These are phyloP conservation scores for Verticillium longisporum DNA, from an alignment of 2,329 filamentous ascomycete genomes.

Conservation along the genomic window DNA sequence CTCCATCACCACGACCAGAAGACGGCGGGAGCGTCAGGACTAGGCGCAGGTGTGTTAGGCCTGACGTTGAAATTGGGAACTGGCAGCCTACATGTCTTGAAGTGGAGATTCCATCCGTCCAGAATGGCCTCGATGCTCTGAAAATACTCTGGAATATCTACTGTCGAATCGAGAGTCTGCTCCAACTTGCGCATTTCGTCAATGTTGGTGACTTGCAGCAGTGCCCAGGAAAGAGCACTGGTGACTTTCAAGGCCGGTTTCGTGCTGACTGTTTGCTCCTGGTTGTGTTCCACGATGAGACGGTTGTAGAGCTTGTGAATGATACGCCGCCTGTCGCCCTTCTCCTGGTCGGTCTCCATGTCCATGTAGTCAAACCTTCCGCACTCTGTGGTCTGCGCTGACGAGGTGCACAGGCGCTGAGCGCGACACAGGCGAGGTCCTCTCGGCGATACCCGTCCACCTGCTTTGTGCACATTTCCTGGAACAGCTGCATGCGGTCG, in stretches of 20 bases:
- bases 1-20: background rate
- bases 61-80: background rate
- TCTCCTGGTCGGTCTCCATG: background rate
- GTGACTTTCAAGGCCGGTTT: background rate
- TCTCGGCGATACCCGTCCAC: background rate
- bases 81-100: background rate
- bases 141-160: background rate
- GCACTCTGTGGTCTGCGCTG: background rate
- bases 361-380: background rate
- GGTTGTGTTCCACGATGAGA: background rate
- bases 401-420: background rate
- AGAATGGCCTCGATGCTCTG: background rate
- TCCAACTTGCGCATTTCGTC: background rate
- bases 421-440: background rate
- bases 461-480: background rate
- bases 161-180: background rate
- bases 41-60: background rate
- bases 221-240: background rate
- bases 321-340: background rate
- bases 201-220: background rate
- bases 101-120: background rate
- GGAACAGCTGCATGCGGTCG: background rate
- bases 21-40: background rate
- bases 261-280: background rate
- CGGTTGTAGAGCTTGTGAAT: background rate